phyloP scores from a whole-genome alignment of 2,329 filamentous ascomycete species.

The Penicillium sp. region DNA sequence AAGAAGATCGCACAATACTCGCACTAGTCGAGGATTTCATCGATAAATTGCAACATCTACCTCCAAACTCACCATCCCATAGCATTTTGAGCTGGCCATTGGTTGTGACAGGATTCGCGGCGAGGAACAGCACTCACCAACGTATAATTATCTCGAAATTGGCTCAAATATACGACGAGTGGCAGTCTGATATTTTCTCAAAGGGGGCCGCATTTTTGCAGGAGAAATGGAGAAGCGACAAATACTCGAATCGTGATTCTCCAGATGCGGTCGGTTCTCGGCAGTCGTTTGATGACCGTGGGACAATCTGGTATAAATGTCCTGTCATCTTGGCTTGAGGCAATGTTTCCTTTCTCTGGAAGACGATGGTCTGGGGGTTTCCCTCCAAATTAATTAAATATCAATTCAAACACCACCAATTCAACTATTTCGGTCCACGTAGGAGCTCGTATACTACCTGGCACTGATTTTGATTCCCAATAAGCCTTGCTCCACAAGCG shows the following conservation, averaged over 20 bases:
- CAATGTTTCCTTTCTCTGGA: no score
- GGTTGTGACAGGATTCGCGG: background rate
- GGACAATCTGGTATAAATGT: background rate
- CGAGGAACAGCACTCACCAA: background rate
- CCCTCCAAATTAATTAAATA: no score
- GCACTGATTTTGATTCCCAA: no score
- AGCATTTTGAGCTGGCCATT: conserved; percentile 6
- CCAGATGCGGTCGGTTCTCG: background rate
- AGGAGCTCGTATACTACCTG: no score
- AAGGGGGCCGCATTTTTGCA: background rate
- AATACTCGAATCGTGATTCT: background rate
- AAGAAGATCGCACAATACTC: background rate
- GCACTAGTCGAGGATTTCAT: background rate
- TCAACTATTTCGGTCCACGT: no score
- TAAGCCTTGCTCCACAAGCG: background rate
- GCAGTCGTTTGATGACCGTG: background rate
- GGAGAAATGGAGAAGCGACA: background rate
- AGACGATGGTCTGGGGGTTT: no score
- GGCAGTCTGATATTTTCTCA: background rate
- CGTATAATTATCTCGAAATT: background rate
- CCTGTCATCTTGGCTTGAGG: background rate
- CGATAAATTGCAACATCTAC: background rate
- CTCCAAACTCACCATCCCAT: conserved; percentile 1
- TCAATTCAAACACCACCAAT: background rate
- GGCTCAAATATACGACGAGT: background rate